A percentile compares a stretch with the other conserved stretches of the same genome.
Evolutionary conservation across 306 rosid species (phyloP).

Genomic region (Chamaecrista fasciculata): DNA sequence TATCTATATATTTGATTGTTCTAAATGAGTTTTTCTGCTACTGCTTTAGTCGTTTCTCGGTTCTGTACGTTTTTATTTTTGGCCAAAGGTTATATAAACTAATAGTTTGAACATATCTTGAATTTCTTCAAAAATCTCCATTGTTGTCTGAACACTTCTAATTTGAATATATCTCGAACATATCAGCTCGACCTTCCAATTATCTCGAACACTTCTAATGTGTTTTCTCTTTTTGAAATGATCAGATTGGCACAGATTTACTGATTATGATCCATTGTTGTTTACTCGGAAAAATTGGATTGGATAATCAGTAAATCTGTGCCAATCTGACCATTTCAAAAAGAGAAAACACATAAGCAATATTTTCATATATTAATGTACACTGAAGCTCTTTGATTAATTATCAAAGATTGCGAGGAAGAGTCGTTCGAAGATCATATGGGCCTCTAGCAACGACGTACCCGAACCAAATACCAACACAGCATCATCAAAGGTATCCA

Average conservation of each 20-base stretch:
- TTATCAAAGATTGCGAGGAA: slow-evolving; percentile 58
- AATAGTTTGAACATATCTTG: neutral
- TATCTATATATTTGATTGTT: neutral
- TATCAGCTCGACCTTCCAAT: no score
- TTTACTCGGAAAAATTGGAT: neutral
- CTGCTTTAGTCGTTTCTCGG: neutral
- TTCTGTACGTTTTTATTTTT: neutral
- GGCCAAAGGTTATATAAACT: no score
- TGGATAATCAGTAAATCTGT: neutral
- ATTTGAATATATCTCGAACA: no score
- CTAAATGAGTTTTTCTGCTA: neutral
- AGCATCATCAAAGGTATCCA: slow-evolving; percentile 27
- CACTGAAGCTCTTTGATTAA: slow-evolving; percentile 10
- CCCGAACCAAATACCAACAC: slow-evolving; percentile 20
- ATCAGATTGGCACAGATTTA: neutral
- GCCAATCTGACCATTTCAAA: neutral
- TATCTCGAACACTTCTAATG: neutral
- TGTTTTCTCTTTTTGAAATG: neutral
- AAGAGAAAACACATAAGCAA: neutral
- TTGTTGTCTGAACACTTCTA: no score
- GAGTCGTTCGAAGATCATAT: slow-evolving; percentile 59
- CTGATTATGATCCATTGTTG: neutral
- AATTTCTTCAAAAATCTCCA: neutral
- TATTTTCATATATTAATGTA: neutral
- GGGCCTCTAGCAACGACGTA: slow-evolving; percentile 38